These are phyloP conservation scores for Malania oleifera DNA, from an alignment of 164 flowering plant genomes.

Conservation along the genomic window DNA sequence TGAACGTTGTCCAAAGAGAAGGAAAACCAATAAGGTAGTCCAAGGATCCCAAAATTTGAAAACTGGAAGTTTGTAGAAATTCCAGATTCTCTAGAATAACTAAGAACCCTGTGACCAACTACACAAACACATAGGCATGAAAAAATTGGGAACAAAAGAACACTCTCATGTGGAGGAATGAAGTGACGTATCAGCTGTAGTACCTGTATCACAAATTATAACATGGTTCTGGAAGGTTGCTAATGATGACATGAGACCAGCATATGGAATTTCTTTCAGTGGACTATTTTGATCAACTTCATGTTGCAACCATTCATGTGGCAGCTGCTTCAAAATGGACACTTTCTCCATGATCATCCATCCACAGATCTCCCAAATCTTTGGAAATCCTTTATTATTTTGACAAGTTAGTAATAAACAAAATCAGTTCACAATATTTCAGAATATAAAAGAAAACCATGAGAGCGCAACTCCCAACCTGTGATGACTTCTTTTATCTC, in stretches of 20 bases:
- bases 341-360: conserved; percentile 49
- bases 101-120: conserved; percentile 66
- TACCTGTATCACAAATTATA: conserved; percentile 74
- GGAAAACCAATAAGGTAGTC: conserved; percentile 80
- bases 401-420: conserved; percentile 7
- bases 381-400: conserved; percentile 40
- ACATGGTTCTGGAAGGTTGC: conserved; percentile 35
- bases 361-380: conserved; percentile 61
- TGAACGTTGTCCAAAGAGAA: conserved; percentile 55
- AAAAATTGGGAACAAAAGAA: conserved; percentile 1
- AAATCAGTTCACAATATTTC: conserved; percentile 1
- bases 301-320: conserved; percentile 34
- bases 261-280: conserved; percentile 27
- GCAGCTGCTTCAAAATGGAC: conserved; percentile 39
- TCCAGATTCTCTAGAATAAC: conserved; percentile 37
- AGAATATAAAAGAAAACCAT: neutral
- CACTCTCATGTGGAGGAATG: neutral
- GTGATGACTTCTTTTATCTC: conserved; percentile 46
- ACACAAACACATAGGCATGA: conserved; percentile 23
- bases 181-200: neutral
- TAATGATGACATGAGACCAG: conserved; percentile 57
- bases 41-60: conserved; percentile 73
- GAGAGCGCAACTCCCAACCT: conserved; percentile 39
- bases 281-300: conserved; percentile 23
- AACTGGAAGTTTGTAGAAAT: conserved; percentile 40